Percentiles rank a stretch among this genome's conserved stretches.
phyloP scores from a whole-genome alignment of 257 asterid genomes.

The Ilex aquifolium region DNA sequence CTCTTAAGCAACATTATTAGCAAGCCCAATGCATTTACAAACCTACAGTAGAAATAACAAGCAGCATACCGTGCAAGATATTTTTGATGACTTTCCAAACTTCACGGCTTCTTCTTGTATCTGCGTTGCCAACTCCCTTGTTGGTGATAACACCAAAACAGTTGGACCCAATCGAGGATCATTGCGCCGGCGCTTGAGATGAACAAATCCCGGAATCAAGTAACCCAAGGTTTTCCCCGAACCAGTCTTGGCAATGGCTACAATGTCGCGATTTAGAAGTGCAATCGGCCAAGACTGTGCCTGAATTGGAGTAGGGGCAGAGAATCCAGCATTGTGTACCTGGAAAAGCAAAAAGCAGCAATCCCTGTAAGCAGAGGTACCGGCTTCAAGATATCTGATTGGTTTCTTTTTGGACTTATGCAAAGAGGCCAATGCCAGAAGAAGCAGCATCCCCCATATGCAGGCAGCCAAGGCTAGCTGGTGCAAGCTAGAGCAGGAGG shows the following conservation, averaged over 20 bases:
- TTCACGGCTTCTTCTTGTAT: conserved; percentile 92
- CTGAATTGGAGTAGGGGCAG: conserved; percentile 97
- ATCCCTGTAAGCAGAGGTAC: conserved; percentile 36
- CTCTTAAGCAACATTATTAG: too few relatives aligned
- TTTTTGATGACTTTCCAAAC: conserved; percentile 79
- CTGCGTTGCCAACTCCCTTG: conserved; percentile 97
- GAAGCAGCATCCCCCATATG: conserved; percentile 70
- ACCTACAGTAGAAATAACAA: background rate
- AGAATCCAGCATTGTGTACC: conserved; percentile 87
- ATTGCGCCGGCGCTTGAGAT: conserved; percentile 55
- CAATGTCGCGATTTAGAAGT: conserved; percentile 83
- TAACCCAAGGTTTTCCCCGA: conserved; percentile 97
- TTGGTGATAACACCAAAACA: conserved; percentile 90
- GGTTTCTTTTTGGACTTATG: conserved; percentile 34
- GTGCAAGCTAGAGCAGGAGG: conserved; percentile 75
- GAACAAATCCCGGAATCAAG: conserved; percentile 86
- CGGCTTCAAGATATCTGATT: conserved; percentile 29
- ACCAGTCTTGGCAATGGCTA: conserved; percentile 99
- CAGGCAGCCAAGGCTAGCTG: conserved; percentile 64
- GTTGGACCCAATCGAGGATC: conserved; percentile 86
- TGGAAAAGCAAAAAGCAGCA: conserved; percentile 45
- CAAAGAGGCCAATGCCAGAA: conserved; percentile 61
- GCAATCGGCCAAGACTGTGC: conserved; percentile 99
- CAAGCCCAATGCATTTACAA: too few relatives aligned
- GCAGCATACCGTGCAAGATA: conserved; percentile 77